Base-by-base conservation (phyloP, 495 filamentous ascomycete genomes). In the Bryoglossum gracile region DNA sequence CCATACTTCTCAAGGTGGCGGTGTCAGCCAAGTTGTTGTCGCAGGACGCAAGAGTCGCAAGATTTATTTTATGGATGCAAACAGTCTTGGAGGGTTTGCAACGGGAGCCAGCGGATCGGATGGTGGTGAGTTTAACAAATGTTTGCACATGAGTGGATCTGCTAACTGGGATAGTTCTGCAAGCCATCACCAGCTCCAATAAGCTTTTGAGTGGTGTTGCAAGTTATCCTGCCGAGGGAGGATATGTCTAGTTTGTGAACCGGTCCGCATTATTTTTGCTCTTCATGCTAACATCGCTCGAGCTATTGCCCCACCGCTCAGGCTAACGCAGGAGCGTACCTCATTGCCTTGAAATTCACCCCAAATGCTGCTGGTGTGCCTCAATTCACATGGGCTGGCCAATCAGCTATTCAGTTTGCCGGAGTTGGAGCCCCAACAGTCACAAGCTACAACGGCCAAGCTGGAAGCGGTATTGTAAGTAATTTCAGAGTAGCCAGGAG, bases 41-140 rank as follows among this genome's bases (percentile, higher is more conserved):
- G 62, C 65, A 4, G 63, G 62, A n/a, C 68, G 69, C 8, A 72
- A 73, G 54, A 66, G 64, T 35, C 67, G 62, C 4, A 71, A 71
- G 53, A 64, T 64, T 5, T 74, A 74, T 44, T 50, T 71, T 44
- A 59, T 69, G 36, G 66, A 74, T 48, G 60, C 63, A 4, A 61
- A 71, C 51, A 67, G 70, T 48, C 14, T 52, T 28, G 41, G 48
- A 28, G 48, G 46, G 62, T 66, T 49, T 49, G 46, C 46, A 5
- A 41, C n/a, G 23, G 70, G 70, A 4, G 22, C 51, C 4, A 62
- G 61, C 34, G 62, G 59, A 8, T 57, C 57, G 4, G 70, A 72
- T 52, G 59, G 58, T 4, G 48, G 46, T 48, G 33, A 13, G 14
- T 13, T 16, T 26, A 24, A n/a, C 13, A 3, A 25, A 3, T 9